These are phyloP conservation scores for Suillus subluteus DNA, from an alignment of 768 basidiomycete genomes.

Conservation along the genomic window DNA sequence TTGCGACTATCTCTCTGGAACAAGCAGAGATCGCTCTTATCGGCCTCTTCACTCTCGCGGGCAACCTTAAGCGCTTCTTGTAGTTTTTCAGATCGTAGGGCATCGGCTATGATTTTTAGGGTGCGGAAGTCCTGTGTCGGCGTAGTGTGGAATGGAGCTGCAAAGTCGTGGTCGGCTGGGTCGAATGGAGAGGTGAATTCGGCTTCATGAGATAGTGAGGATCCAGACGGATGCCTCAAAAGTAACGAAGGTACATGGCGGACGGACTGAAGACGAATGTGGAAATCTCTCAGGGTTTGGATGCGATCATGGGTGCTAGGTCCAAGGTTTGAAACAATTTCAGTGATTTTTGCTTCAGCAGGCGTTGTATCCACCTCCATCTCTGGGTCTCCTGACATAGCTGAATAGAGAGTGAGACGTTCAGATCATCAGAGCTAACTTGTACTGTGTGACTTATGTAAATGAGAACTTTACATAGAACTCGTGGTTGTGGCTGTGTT, in stretches of 20 bases:
- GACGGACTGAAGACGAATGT: constrained; percentile 45
- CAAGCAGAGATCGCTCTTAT: constrained; percentile 51
- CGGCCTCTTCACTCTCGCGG: constrained; percentile 54
- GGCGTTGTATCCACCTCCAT: constrained; percentile 13
- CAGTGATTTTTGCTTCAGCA: background rate
- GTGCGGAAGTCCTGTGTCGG: constrained; percentile 48
- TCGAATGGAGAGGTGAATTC: constrained; percentile 34
- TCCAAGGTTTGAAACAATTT: constrained; percentile 10
- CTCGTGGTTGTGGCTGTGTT: constrained; percentile 9
- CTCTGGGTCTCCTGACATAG: constrained; percentile 7
- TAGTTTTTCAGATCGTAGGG: constrained; percentile 50
- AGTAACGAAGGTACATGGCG: constrained; percentile 51
- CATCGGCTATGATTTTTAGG: constrained; percentile 50
- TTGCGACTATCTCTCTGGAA: constrained; percentile 56
- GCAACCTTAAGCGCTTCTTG: constrained; percentile 64
- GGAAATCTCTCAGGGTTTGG: constrained; percentile 49
- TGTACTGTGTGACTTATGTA: background rate
- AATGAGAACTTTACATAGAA: background rate
- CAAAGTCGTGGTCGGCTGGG: constrained; percentile 33
- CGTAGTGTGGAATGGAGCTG: constrained; percentile 29
- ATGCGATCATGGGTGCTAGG: constrained; percentile 47
- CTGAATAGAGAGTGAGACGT: background rate
- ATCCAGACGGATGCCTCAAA: constrained; percentile 40
- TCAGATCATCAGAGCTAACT: background rate
- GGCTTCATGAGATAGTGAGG: constrained; percentile 24